Conservation (phyloP, 2,329 filamentous ascomycete species). For the Pyrenochaeta sp. region DNA sequence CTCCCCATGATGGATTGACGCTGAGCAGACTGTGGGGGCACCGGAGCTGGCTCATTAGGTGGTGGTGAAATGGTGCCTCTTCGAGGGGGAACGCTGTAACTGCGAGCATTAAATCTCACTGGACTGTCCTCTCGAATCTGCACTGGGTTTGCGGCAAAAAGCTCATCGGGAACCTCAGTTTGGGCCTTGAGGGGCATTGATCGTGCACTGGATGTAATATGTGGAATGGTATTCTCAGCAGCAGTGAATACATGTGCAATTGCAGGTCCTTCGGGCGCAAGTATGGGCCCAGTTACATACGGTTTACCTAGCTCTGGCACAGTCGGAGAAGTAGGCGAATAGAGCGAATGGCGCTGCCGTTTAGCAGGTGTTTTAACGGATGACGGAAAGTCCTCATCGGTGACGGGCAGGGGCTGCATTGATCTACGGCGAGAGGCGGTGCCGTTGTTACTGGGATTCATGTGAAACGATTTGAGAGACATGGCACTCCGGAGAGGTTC, state of each 20-base stretch:
- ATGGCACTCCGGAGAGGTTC: slow-evolving; percentile 45
- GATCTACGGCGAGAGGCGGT: slow-evolving; percentile 46
- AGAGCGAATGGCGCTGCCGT: slow-evolving; percentile 43
- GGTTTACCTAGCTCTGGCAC: slow-evolving; percentile 17
- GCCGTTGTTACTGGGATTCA: slow-evolving; percentile 42
- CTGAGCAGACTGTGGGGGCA: slow-evolving; percentile 30
- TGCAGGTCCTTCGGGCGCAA: not conserved
- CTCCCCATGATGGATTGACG: slow-evolving; percentile 36
- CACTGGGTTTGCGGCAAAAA: slow-evolving; percentile 1
- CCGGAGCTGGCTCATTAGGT: slow-evolving; percentile 34
- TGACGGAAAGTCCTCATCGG: slow-evolving; percentile 42
- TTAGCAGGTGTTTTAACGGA: slow-evolving; percentile 21
- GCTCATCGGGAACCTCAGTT: not conserved
- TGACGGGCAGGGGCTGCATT: slow-evolving; percentile 49
- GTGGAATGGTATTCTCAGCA: slow-evolving; percentile 10
- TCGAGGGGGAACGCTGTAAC: slow-evolving; percentile 36
- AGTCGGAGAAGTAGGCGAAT: slow-evolving; percentile 37
- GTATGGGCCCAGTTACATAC: not conserved
- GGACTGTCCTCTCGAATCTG: slow-evolving; percentile 28
- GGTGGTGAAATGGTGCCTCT: slow-evolving; percentile 40
- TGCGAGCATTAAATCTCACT: slow-evolving; percentile 33
- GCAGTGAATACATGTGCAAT: not conserved
- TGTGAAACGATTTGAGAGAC: slow-evolving; percentile 50
- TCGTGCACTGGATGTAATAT: slow-evolving; percentile 13
- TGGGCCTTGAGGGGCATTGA: slow-evolving; percentile 4